Percentiles rank a stretch among this genome's conserved stretches.
These are phyloP conservation scores for Skeletonema potamos DNA, from an alignment of 108 stramenopile genomes.

Conservation along the genomic window DNA sequence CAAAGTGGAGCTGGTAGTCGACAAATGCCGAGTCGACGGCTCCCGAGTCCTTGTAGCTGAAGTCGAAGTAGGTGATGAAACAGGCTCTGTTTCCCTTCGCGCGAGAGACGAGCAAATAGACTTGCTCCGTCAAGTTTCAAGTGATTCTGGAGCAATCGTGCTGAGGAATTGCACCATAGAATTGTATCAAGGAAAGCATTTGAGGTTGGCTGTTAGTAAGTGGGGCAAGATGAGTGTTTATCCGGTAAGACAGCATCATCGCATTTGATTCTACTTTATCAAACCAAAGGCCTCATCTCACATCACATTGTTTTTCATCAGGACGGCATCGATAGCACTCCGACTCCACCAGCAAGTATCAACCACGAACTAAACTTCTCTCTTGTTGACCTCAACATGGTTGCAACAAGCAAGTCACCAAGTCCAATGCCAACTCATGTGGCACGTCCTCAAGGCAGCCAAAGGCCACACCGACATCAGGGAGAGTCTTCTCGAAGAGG, in stretches of 20 bases:
- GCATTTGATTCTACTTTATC: not conserved
- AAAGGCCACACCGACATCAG: not conserved
- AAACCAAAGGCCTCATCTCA: not conserved
- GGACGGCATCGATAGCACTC: slow-evolving; percentile 82
- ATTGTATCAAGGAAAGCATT: slow-evolving; percentile 72
- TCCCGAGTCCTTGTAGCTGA: slow-evolving; percentile 81
- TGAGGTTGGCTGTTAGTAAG: slow-evolving; percentile 83
- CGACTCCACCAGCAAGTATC: slow-evolving; percentile 67
- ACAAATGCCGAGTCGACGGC: slow-evolving; percentile 78
- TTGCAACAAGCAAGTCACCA: slow-evolving; percentile 55
- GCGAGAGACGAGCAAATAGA: slow-evolving; percentile 87
- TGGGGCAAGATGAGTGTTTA: slow-evolving; percentile 82
- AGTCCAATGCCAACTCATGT: slow-evolving; percentile 7
- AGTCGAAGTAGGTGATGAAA: slow-evolving; percentile 81
- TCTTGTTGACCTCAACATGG: slow-evolving; percentile 62
- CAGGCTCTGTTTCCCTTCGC: slow-evolving; percentile 74
- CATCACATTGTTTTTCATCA: not conserved
- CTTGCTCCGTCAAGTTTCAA: slow-evolving; percentile 57
- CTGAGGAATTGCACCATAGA: slow-evolving; percentile 83
- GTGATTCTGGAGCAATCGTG: slow-evolving; percentile 65
- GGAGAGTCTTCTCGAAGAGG: slow-evolving; percentile 5
- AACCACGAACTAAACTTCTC: slow-evolving; percentile 71
- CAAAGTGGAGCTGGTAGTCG: slow-evolving; percentile 76
- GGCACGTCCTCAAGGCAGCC: slow-evolving; percentile 5
- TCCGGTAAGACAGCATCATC: slow-evolving; percentile 33